A percentile compares a stretch with the other conserved stretches of the same genome.
These are phyloP conservation scores for Yarrowia keelungensis DNA, from an alignment of 805 yeast genomes.

Conservation along the genomic window DNA sequence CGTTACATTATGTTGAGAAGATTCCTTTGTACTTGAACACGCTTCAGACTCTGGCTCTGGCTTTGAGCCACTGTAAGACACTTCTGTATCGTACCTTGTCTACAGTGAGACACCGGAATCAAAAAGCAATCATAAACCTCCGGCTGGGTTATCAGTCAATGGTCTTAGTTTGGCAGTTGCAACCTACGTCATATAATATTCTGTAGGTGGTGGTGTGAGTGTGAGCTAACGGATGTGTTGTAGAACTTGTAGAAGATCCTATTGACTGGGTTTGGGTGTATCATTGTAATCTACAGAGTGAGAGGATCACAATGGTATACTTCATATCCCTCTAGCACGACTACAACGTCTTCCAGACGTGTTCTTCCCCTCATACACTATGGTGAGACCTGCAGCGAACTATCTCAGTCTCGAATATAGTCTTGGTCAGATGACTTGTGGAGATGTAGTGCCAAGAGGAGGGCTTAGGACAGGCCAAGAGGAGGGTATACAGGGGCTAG, in stretches of 20 bases:
- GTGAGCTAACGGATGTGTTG: too few species aligned
- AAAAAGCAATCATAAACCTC: neutral
- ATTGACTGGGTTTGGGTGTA: neutral
- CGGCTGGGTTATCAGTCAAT: conserved; percentile 6
- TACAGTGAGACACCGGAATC: neutral
- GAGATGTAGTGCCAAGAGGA: too few species aligned
- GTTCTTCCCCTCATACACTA: too few species aligned
- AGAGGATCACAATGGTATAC: too few species aligned
- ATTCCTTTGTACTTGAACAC: neutral
- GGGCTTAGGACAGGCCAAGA: too few species aligned
- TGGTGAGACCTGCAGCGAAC: too few species aligned
- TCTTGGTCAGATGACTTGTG: too few species aligned
- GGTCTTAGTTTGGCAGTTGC: conserved; percentile 10
- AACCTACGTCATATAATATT: neutral
- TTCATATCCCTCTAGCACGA: too few species aligned
- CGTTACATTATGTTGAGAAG: conserved; percentile 1
- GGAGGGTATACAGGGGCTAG: too few species aligned
- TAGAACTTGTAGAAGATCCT: neutral
- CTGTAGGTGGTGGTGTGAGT: neutral
- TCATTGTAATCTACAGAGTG: too few species aligned
- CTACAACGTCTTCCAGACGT: too few species aligned
- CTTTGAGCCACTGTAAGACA: neutral
- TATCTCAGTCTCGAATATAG: too few species aligned
- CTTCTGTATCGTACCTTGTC: conserved; percentile 1
- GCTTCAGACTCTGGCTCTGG: neutral